Evolutionary conservation across 2,329 filamentous ascomycete genomes (phyloP).

Genomic region (Ascochyta fabae): DNA sequence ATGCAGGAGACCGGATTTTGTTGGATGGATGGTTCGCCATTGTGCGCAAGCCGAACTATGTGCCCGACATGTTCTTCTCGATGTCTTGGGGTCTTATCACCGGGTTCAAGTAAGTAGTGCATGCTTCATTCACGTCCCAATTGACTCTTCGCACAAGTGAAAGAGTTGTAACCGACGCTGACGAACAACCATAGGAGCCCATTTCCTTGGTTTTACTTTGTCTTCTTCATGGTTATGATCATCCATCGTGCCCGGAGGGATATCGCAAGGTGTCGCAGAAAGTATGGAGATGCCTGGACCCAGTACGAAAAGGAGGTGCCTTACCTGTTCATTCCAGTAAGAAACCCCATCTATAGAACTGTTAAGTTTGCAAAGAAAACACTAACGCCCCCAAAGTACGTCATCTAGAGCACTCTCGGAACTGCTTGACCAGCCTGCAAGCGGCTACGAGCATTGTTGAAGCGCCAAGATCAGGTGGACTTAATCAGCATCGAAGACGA

Average conservation of each 20-base stretch:
- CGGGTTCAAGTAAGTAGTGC: slow-evolving; percentile 67
- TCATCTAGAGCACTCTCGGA: not conserved
- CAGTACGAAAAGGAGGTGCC: slow-evolving; percentile 81
- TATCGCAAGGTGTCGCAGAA: slow-evolving; percentile 73
- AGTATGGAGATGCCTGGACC: slow-evolving; percentile 80
- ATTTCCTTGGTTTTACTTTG: slow-evolving; percentile 86
- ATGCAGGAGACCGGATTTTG: slow-evolving; percentile 75
- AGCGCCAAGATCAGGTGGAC: not conserved
- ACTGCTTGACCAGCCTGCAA: too few species aligned
- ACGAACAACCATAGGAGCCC: slow-evolving; percentile 49
- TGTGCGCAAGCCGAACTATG: slow-evolving; percentile 80
- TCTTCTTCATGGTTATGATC: slow-evolving; percentile 82
- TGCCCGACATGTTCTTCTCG: slow-evolving; percentile 80
- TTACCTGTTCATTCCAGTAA: slow-evolving; percentile 78
- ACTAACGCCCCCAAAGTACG: slow-evolving; percentile 1
- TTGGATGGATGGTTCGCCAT: slow-evolving; percentile 79
- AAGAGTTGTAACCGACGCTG: not conserved
- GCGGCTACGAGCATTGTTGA: too few species aligned
- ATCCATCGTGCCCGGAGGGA: slow-evolving; percentile 76
- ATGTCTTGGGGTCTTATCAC: slow-evolving; percentile 78
- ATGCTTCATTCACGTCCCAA: not conserved
- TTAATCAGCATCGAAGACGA: not conserved
- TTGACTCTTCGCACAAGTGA: not conserved
- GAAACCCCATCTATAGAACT: not conserved
- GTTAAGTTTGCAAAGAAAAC: not conserved